These are phyloP conservation scores for Orbilia blumenaviensis DNA, from an alignment of 2,329 filamentous ascomycete genomes.

Conservation along the genomic window DNA sequence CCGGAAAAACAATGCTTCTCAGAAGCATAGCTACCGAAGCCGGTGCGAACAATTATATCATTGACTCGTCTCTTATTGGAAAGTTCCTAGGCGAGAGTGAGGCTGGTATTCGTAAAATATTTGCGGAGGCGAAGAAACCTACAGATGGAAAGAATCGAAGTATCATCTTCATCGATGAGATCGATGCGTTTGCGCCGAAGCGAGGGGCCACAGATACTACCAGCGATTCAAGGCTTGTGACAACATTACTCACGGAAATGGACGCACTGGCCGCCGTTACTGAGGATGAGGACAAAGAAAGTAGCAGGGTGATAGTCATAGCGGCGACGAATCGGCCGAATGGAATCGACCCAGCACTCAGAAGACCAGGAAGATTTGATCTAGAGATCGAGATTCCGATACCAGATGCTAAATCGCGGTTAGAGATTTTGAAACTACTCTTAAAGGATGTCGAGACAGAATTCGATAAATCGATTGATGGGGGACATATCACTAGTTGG, in stretches of 20 bases:
- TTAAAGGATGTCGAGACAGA: slow-evolving; percentile 54
- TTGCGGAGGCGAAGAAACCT: slow-evolving; percentile 55
- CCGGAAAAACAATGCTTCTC: slow-evolving; percentile 58
- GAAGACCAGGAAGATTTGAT: slow-evolving; percentile 57
- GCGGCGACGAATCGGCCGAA: slow-evolving; percentile 58
- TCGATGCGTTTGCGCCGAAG: slow-evolving; percentile 57
- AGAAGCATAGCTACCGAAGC: slow-evolving; percentile 57
- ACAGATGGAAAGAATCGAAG: slow-evolving; percentile 55
- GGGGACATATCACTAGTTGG: slow-evolving; percentile 51
- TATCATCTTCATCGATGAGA: slow-evolving; percentile 58
- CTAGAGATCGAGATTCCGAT: slow-evolving; percentile 58
- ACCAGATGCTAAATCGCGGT: slow-evolving; percentile 56
- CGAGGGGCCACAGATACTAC: slow-evolving; percentile 55
- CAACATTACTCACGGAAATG: slow-evolving; percentile 57
- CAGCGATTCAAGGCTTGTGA: slow-evolving; percentile 56
- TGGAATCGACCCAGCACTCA: slow-evolving; percentile 56
- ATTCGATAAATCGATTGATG: slow-evolving; percentile 52
- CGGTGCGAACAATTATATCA: slow-evolving; percentile 55
- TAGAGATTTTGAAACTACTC: slow-evolving; percentile 56
- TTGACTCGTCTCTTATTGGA: slow-evolving; percentile 57
- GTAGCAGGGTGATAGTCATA: slow-evolving; percentile 56
- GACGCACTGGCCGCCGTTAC: slow-evolving; percentile 54
- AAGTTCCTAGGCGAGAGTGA: slow-evolving; percentile 58
- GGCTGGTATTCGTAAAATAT: slow-evolving; percentile 57
- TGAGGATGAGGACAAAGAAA: slow-evolving; percentile 34